Evolutionary conservation across 768 basidiomycete species (phyloP), one percentile per base, ranked within the genome.

Genomic region (Mycena polygramma): DNA sequence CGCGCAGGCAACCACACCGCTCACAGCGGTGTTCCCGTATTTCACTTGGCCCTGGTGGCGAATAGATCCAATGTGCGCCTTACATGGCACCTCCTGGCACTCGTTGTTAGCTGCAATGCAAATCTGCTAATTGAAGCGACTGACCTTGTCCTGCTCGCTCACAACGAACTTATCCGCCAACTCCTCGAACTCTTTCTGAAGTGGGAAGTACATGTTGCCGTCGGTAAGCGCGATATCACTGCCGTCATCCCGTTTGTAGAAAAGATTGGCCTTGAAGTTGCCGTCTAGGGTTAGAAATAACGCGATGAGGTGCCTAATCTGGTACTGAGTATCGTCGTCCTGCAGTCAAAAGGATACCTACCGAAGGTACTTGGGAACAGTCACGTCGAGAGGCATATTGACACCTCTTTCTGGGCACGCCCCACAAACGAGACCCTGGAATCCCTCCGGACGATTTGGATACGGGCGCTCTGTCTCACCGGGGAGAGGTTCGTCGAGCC

Each of bases 241-340:
- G 14, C 69, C 69, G 10, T 70, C 35, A 41, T 70, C 69, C 10
- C 43, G 69, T 52, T 70, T 70, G 57, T 30, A 64, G 62, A 70
- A 70, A 1, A 46, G n/a, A 24, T 65, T 70, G 0, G 39, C 43
- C 51, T 70, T 70, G 63, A 45, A 70, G 35, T 70, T 70, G 1
- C 69, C 63, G n/a, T 70, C 63, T 2, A 64, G 13, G 1, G 69
- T 65, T 35, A 15, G 9, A 30, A 20, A 1, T 6, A 37, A 7
- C 11, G 49, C 58, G 17, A 64, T 54, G 2, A 57, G 51, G 43
- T 45, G 43, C 43, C 43, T 45, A 4, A 17, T 45, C 10, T 45
- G n/a, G 17, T 14, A 43, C 30, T 59, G 15, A 59, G 58, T 22
- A 46, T 35, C 15, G 45, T 46, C 13, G 43, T 52, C 7, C 9